These are phyloP conservation scores for Russula foetens DNA, from an alignment of 768 basidiomycete species.

Conservation along the genomic window DNA sequence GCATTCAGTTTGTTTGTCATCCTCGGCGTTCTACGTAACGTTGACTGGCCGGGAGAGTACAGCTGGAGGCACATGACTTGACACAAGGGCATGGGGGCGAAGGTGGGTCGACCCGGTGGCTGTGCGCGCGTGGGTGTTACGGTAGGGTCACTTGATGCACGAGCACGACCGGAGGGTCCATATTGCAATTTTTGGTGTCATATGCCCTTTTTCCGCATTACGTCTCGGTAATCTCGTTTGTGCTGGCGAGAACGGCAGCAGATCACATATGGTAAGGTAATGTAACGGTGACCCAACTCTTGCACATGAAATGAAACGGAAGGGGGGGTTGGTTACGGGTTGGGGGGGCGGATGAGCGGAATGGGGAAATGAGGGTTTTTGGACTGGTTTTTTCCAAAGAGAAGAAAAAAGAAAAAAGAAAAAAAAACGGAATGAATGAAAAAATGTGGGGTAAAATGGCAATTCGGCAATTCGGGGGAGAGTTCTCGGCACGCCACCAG, in stretches of 20 bases:
- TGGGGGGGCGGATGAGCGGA: not conserved
- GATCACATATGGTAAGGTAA: not conserved
- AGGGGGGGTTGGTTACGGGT: not conserved
- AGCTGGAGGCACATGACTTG: not conserved
- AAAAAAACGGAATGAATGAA: not conserved
- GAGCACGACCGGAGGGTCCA: not conserved
- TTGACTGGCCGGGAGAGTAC: not conserved
- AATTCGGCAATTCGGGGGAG: conserved; percentile 1
- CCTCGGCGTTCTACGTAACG: not conserved
- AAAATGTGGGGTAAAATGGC: not conserved
- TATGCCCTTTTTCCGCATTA: not conserved
- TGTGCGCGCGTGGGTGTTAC: conserved; percentile 5
- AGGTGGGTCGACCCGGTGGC: not conserved
- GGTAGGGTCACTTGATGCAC: no score
- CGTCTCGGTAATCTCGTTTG: not conserved
- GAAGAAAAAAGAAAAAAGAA: not conserved
- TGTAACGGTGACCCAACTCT: not conserved
- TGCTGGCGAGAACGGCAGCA: conserved; percentile 1
- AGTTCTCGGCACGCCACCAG: conserved; percentile 7
- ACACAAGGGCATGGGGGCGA: no score
- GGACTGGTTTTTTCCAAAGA: not conserved
- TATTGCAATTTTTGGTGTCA: not conserved
- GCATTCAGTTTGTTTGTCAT: no score
- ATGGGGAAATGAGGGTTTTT: not conserved
- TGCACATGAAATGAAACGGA: conserved; percentile 2